Evolutionary conservation across 805 yeast species (phyloP).

Genomic region (Cyberlindnera sargentensis): DNA sequence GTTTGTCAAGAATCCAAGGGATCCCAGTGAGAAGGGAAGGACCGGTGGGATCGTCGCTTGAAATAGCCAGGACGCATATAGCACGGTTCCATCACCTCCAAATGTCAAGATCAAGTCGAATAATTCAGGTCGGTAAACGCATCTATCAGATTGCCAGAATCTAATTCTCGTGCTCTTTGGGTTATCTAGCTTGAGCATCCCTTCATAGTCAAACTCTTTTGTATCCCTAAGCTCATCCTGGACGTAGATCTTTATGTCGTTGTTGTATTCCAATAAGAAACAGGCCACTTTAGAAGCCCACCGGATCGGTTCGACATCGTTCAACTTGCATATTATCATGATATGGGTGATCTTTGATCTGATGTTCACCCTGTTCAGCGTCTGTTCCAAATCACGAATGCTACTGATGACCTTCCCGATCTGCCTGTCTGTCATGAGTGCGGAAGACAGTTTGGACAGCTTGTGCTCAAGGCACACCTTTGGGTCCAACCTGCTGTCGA

Average conservation of each 20-base stretch:
- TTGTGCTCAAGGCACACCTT: slow-evolving; percentile 14
- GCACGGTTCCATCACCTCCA: slow-evolving; percentile 71
- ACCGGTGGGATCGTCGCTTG: slow-evolving; percentile 58
- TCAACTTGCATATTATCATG: slow-evolving; percentile 25
- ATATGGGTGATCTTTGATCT: slow-evolving; percentile 20
- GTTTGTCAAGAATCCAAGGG: slow-evolving; percentile 55
- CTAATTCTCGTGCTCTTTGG: slow-evolving; percentile 8
- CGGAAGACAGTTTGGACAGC: slow-evolving; percentile 11
- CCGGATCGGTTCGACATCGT: slow-evolving; percentile 25
- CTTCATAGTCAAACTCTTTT: slow-evolving; percentile 7
- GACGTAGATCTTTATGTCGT: slow-evolving; percentile 14
- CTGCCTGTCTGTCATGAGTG: slow-evolving; percentile 23
- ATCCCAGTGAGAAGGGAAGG: slow-evolving; percentile 57
- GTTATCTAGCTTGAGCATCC: slow-evolving; percentile 6
- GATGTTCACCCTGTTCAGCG: slow-evolving; percentile 25
- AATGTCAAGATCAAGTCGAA: slow-evolving; percentile 55
- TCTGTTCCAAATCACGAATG: slow-evolving; percentile 24
- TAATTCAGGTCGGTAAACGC: slow-evolving; percentile 25
- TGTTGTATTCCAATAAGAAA: slow-evolving; percentile 16
- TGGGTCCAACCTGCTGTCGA: not conserved
- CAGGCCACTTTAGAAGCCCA: slow-evolving; percentile 20
- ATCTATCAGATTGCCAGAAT: slow-evolving; percentile 22
- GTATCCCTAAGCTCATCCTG: slow-evolving; percentile 14
- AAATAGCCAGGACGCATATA: slow-evolving; percentile 56
- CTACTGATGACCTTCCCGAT: slow-evolving; percentile 22